Evolutionary conservation across 2,329 filamentous ascomycete species (phyloP).

Genomic region (Teratosphaeria destructans): DNA sequence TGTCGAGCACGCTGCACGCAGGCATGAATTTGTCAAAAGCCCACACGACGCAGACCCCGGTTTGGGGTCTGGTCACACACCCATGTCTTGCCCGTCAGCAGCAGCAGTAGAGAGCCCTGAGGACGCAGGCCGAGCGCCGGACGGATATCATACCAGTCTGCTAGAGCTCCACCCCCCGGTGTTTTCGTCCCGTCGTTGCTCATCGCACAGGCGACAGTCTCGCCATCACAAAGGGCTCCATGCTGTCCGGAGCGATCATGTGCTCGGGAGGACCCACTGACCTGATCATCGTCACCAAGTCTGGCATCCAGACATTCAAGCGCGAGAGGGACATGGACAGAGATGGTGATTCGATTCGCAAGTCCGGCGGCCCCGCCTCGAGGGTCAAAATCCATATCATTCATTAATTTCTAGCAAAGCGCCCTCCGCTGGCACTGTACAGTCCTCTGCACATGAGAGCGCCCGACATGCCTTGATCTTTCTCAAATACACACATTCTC

Average conservation of each 20-base stretch:
- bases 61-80: background rate
- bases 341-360: background rate
- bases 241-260: background rate
- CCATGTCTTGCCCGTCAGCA: background rate
- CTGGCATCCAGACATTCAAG: background rate
- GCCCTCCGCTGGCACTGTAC: background rate
- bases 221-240: background rate
- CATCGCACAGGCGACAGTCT: background rate
- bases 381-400: background rate
- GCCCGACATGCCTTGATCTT: background rate
- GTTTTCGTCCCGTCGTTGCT: background rate
- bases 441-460: background rate
- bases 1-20: background rate
- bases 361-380: background rate
- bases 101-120: background rate
- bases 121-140: background rate
- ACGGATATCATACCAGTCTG: background rate
- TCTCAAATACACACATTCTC: background rate
- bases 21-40: background rate
- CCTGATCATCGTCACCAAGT: background rate
- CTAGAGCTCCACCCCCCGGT: background rate
- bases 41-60: background rate
- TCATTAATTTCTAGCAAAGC: background rate
- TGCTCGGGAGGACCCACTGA: background rate
- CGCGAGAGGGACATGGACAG: background rate